phyloP scores from a whole-genome alignment of 345 rosid species.

The Noccaea caerulescens region DNA sequence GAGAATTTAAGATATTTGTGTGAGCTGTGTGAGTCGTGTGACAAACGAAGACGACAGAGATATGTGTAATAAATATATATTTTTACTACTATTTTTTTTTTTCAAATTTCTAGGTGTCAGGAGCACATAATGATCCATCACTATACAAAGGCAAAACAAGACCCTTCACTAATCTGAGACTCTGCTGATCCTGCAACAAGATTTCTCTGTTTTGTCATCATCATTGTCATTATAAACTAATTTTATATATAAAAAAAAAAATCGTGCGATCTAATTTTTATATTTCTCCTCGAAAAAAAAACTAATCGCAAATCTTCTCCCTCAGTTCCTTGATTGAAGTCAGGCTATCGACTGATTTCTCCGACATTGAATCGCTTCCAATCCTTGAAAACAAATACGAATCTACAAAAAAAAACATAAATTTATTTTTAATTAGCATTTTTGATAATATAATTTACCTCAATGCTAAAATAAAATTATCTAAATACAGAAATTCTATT shows the following conservation, averaged over 20 bases:
- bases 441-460: neutral
- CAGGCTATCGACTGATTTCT: slow-evolving; percentile 37
- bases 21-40: slow-evolving; percentile 26
- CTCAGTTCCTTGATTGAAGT: slow-evolving; percentile 37
- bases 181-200: slow-evolving; percentile 32
- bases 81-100: neutral
- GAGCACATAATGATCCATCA: slow-evolving; percentile 53
- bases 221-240: slow-evolving; percentile 23
- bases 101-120: slow-evolving; percentile 38
- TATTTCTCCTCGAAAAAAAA: neutral
- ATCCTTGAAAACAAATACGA: slow-evolving; percentile 48
- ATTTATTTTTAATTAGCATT: neutral
- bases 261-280: neutral
- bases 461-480: neutral
- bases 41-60: slow-evolving; percentile 35
- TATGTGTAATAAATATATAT: slow-evolving; percentile 35
- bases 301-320: slow-evolving; percentile 38
- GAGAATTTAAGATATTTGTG: neutral
- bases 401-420: slow-evolving; percentile 35
- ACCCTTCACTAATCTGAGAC: slow-evolving; percentile 32
- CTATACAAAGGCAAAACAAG: slow-evolving; percentile 41
- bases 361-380: slow-evolving; percentile 48
- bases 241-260: neutral
- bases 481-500: neutral
- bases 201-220: slow-evolving; percentile 42